These are phyloP conservation scores for Beta macrorhiza DNA, from an alignment of 179 eudicot species.

Conservation along the genomic window DNA sequence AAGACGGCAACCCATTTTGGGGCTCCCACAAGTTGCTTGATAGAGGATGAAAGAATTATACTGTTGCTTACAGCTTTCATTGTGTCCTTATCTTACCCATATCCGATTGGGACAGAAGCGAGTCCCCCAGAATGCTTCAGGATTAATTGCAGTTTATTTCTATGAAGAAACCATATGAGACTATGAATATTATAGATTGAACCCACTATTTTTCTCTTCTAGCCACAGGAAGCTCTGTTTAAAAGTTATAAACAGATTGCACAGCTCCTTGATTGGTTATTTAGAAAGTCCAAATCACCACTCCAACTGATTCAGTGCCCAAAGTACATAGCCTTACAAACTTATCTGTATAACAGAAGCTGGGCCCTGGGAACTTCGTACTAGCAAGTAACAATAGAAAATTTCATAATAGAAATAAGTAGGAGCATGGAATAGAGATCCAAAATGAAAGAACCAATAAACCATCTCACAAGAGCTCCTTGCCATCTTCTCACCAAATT, in stretches of 20 bases:
- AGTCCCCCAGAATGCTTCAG: background rate
- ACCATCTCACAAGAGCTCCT: too few species aligned
- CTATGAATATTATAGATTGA: background rate
- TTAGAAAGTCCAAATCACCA: background rate
- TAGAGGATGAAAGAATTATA: background rate
- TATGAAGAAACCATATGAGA: background rate
- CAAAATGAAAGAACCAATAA: too few species aligned
- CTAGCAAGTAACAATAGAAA: background rate
- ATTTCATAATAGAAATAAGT: too few species aligned
- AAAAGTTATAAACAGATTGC: background rate
- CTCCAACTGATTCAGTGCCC: background rate
- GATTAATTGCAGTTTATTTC: background rate
- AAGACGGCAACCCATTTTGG: background rate
- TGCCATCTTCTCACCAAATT: too few species aligned
- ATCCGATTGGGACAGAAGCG: background rate
- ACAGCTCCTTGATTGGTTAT: background rate
- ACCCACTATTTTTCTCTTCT: background rate
- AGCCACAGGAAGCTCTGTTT: background rate
- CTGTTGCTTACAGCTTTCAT: background rate
- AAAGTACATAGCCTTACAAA: background rate
- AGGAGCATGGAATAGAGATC: too few species aligned
- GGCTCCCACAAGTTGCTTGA: background rate
- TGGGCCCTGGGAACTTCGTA: background rate
- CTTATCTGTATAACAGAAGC: background rate
- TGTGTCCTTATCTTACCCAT: background rate